Conservation (phyloP, 192 early-diverging fungal genomes). For the Coemansia interrupta region DNA sequence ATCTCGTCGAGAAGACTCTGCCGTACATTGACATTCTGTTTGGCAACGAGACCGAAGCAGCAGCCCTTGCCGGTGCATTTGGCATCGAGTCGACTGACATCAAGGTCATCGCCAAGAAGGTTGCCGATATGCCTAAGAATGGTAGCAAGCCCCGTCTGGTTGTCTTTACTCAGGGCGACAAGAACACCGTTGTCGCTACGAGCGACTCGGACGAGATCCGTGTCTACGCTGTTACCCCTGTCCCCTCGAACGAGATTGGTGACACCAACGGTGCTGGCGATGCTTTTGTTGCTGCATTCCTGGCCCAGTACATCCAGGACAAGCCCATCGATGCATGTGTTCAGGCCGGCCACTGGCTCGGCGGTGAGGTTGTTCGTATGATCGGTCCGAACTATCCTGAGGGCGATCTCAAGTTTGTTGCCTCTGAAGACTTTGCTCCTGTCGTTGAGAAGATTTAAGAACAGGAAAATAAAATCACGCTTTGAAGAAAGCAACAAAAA, state of each 20-base stretch:
- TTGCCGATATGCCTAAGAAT: slow-evolving; percentile 84
- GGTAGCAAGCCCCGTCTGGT: slow-evolving; percentile 71
- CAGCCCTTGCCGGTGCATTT: slow-evolving; percentile 74
- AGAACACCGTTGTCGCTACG: slow-evolving; percentile 55
- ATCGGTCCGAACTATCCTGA: slow-evolving; percentile 72
- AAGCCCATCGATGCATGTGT: slow-evolving; percentile 62
- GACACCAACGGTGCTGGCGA: slow-evolving; percentile 99
- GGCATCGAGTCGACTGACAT: slow-evolving; percentile 70
- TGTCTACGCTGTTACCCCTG: slow-evolving; percentile 59
- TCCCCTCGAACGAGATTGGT: slow-evolving; percentile 69
- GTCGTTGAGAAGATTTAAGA: slow-evolving; percentile 33
- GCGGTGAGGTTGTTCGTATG: slow-evolving; percentile 78
- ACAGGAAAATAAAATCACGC: background rate
- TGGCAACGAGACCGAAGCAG: slow-evolving; percentile 95
- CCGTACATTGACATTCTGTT: slow-evolving; percentile 91
- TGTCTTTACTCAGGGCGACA: slow-evolving; percentile 79
- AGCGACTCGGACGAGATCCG: slow-evolving; percentile 63
- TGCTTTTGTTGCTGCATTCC: slow-evolving; percentile 92
- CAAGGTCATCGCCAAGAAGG: slow-evolving; percentile 74
- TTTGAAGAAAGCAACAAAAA: background rate
- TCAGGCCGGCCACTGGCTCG: slow-evolving; percentile 88
- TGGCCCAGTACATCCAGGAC: slow-evolving; percentile 78
- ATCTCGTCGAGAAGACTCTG: slow-evolving; percentile 68
- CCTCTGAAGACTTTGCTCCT: slow-evolving; percentile 31
- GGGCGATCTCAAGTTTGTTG: slow-evolving; percentile 43